Evolutionary conservation across 164 flowering plant species (phyloP).

Genomic region (Chimonanthus praecox): DNA sequence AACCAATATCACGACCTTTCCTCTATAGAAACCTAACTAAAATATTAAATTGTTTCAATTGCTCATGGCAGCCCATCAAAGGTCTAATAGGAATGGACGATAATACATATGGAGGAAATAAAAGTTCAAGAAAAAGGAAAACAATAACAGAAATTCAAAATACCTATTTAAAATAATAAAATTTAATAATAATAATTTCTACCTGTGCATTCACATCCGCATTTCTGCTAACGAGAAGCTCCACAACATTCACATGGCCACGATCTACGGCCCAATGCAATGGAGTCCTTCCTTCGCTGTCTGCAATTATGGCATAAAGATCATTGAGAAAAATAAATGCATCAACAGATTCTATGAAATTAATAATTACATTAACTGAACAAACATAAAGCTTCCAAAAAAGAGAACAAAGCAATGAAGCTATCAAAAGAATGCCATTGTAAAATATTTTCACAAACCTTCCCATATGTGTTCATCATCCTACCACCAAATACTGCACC

Average conservation of each 20-base stretch:
- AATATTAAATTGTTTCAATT: too few relatives aligned
- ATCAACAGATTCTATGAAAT: background rate
- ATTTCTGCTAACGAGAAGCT: slow-evolving; percentile 50
- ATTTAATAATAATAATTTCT: background rate
- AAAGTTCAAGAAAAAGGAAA: too few relatives aligned
- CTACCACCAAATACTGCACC: too few relatives aligned
- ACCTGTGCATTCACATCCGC: slow-evolving; percentile 89
- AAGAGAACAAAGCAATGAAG: background rate
- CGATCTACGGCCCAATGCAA: slow-evolving; percentile 99
- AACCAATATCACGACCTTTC: too few relatives aligned
- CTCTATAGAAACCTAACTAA: too few relatives aligned
- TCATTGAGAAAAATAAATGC: background rate
- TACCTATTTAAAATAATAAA: too few relatives aligned
- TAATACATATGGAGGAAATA: too few relatives aligned
- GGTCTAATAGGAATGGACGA: too few relatives aligned
- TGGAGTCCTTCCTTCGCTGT: slow-evolving; percentile 89
- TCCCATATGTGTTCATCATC: too few relatives aligned
- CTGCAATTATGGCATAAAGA: slow-evolving; percentile 33
- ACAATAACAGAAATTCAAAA: too few relatives aligned
- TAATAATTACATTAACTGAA: background rate
- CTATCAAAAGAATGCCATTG: background rate
- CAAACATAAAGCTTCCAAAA: too few relatives aligned
- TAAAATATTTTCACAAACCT: background rate
- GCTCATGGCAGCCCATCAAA: too few relatives aligned
- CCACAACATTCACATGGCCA: slow-evolving; percentile 55